Percentiles rank a stretch among this genome's conserved stretches.
Evolutionary conservation across 345 rosid genomes (phyloP).

Genomic region (Cardamine resedifolia): DNA sequence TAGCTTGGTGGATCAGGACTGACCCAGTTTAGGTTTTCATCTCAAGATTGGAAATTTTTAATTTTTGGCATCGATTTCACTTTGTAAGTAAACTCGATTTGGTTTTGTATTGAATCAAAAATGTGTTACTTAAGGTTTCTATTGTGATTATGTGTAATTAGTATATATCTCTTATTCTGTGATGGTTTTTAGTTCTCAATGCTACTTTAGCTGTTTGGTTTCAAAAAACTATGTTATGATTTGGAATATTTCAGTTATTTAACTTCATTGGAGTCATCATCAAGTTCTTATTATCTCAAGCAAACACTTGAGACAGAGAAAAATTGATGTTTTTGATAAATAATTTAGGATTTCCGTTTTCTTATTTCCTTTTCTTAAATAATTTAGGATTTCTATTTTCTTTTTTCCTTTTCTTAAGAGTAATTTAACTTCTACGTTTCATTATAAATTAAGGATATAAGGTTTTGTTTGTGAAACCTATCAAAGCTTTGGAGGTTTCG

Average conservation of each 20-base stretch:
- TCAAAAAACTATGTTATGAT: neutral
- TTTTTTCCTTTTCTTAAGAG: no score
- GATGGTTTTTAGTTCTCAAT: neutral
- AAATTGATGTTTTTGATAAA: constrained; percentile 5
- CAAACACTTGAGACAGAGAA: neutral
- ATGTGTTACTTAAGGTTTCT: neutral
- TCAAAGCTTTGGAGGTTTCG: neutral
- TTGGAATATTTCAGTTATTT: neutral
- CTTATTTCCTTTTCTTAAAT: neutral
- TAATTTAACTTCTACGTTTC: neutral
- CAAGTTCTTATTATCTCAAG: neutral
- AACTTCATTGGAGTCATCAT: neutral
- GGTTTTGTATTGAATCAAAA: constrained; percentile 4
- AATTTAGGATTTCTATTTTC: neutral
- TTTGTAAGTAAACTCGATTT: constrained; percentile 19
- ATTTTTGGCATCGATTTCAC: constrained; percentile 12
- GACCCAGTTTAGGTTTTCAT: constrained; percentile 21
- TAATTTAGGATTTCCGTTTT: neutral
- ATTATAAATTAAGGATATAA: neutral
- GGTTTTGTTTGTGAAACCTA: neutral
- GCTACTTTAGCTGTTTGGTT: neutral
- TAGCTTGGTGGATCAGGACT: constrained; percentile 13
- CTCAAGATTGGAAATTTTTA: constrained; percentile 9
- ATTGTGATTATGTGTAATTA: neutral
- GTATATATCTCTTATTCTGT: neutral